A percentile compares a stretch with the other conserved stretches of the same genome.
These are phyloP conservation scores for Xylaria scruposa DNA, from an alignment of 495 filamentous ascomycete genomes.

Conservation along the genomic window DNA sequence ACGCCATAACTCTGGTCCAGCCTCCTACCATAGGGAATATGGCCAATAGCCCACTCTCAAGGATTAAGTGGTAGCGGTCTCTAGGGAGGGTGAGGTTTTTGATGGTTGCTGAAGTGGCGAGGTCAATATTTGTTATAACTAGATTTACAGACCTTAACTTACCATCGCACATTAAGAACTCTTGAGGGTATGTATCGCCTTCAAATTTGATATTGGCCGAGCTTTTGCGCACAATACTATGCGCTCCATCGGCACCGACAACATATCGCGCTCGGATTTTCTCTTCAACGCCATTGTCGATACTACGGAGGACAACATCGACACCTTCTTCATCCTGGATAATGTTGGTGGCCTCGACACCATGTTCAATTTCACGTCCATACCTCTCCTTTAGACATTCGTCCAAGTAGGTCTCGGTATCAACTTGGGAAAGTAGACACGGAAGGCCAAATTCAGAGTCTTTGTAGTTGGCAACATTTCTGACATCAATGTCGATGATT, in stretches of 20 bases:
- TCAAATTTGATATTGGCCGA: conserved; percentile 47
- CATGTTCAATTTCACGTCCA: conserved; percentile 45
- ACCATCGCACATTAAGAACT: conserved; percentile 55
- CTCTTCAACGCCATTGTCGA: conserved; percentile 30
- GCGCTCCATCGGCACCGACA: conserved; percentile 55
- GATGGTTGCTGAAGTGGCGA: conserved; percentile 25
- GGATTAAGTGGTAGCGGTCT: conserved; percentile 27
- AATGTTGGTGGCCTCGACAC: conserved; percentile 43
- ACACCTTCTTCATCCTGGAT: conserved; percentile 45
- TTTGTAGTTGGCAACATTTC: conserved; percentile 35
- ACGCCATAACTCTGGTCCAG: conserved; percentile 11
- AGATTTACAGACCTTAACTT: not conserved
- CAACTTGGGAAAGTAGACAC: conserved; percentile 48
- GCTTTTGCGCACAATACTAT: conserved; percentile 48
- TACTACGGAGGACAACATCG: conserved; percentile 35
- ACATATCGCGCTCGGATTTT: conserved; percentile 48
- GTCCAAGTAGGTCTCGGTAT: conserved; percentile 51
- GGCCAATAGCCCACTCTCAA: conserved; percentile 26
- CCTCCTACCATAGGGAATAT: conserved; percentile 17
- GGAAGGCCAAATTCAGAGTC: conserved; percentile 48
- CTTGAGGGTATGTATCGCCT: conserved; percentile 50
- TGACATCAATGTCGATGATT: conserved; percentile 38
- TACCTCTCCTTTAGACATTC: conserved; percentile 40
- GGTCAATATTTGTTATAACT: not conserved
- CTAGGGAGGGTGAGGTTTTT: conserved; percentile 30